Percentiles rank a stretch among this genome's conserved stretches.
phyloP scores from a whole-genome alignment of 2,329 filamentous ascomycete genomes.

The Talaromyces amestolkiae region DNA sequence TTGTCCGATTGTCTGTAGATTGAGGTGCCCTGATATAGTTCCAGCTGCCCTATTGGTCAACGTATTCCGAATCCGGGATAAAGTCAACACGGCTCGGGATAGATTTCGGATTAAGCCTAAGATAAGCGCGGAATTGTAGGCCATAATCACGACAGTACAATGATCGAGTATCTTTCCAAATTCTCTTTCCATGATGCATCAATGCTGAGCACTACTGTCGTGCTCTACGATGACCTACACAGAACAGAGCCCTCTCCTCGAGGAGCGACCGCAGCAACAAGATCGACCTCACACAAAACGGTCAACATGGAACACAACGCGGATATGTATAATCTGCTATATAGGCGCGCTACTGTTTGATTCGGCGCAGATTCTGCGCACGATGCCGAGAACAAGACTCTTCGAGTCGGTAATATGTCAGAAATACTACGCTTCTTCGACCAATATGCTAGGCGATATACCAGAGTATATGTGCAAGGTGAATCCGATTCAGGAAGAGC shows the following conservation, averaged over 20 bases:
- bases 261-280: not conserved
- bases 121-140: not conserved
- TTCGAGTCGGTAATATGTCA: slow-evolving; percentile 1
- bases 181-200: too few species aligned
- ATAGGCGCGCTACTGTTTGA: not conserved
- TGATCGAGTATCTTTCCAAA: too few species aligned
- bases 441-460: not conserved
- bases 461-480: slow-evolving; percentile 5
- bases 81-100: not conserved
- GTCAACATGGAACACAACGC: not conserved
- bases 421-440: not conserved
- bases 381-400: slow-evolving; percentile 5
- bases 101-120: not conserved
- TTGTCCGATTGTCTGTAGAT: not conserved
- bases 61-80: not conserved
- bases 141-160: too few species aligned
- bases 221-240: not conserved
- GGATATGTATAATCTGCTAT: slow-evolving; percentile 7
- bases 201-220: not conserved
- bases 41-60: not conserved
- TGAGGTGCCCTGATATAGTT: not conserved
- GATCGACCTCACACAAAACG: not conserved
- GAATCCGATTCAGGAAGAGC: not conserved
- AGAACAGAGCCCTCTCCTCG: slow-evolving; percentile 2
- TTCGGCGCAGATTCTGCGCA: slow-evolving; percentile 6